These are phyloP conservation scores for Cornus suecica DNA, from an alignment of 148 eudicot species.

Conservation along the genomic window DNA sequence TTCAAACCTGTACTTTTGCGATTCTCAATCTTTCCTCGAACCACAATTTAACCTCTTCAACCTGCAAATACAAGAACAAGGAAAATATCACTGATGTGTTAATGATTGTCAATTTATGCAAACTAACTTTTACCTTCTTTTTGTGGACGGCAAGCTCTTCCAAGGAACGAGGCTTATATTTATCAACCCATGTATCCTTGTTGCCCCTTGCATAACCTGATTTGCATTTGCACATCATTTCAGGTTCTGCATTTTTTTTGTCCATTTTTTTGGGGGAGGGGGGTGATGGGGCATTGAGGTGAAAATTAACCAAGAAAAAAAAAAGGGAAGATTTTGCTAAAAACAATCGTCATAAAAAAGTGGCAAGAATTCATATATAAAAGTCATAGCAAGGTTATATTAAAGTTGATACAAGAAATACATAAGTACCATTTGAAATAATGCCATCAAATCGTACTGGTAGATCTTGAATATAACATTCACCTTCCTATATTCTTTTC, in stretches of 20 bases:
- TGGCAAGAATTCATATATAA: neutral
- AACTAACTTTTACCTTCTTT: conserved; percentile 62
- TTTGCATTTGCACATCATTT: conserved; percentile 8
- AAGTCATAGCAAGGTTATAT: neutral
- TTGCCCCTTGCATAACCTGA: conserved; percentile 46
- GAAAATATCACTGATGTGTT: conserved; percentile 5
- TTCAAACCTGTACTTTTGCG: conserved; percentile 41
- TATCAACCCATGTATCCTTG: conserved; percentile 74
- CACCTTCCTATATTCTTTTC: neutral
- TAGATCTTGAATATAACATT: neutral
- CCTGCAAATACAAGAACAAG: conserved; percentile 43
- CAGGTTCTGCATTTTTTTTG: neutral
- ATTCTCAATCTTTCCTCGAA: conserved; percentile 55
- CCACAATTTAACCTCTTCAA: conserved; percentile 87
- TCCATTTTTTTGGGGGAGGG: neutral
- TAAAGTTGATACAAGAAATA: neutral
- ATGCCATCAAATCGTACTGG: neutral
- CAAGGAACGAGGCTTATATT: conserved; percentile 63
- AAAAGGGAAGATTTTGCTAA: neutral
- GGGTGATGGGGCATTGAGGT: too few relatives aligned
- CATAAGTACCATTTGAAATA: neutral
- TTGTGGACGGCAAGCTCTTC: conserved; percentile 90
- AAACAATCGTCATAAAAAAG: neutral
- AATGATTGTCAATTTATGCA: conserved; percentile 9
- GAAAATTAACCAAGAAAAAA: neutral